A percentile compares a stretch with the other conserved stretches of the same genome.
These are phyloP conservation scores for Persicaria maculosa DNA, from an alignment of 148 eudicot species.

Conservation along the genomic window DNA sequence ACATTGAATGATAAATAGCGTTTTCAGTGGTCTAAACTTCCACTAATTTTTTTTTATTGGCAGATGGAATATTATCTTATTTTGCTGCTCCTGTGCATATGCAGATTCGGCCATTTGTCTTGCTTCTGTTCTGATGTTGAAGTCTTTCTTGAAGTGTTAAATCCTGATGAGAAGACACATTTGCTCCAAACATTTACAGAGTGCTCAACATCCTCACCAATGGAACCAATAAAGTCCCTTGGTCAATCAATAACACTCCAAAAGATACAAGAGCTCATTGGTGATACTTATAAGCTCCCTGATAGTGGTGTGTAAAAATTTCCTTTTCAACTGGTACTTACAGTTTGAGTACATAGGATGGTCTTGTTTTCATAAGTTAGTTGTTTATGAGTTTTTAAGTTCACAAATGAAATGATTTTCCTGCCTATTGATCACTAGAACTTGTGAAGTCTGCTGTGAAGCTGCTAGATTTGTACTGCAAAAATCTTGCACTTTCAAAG, in stretches of 20 bases:
- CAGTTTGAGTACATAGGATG: neutral
- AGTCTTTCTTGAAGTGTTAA: conserved; percentile 55
- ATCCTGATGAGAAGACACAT: conserved; percentile 33
- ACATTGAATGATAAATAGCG: neutral
- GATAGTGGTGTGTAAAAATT: conserved; percentile 34
- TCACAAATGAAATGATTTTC: neutral
- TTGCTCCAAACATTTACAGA: conserved; percentile 50
- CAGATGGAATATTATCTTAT: neutral
- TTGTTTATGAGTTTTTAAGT: neutral
- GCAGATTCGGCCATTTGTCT: conserved; percentile 88
- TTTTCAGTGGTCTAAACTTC: neutral
- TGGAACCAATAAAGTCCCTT: conserved; percentile 39
- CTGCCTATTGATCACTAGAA: conserved; percentile 34
- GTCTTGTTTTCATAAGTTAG: neutral
- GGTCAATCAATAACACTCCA: conserved; percentile 54
- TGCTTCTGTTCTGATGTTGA: conserved; percentile 85
- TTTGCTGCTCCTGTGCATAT: neutral
- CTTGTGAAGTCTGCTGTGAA: conserved; percentile 48
- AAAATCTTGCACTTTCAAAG: conserved; percentile 77
- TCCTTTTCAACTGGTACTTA: conserved; percentile 12
- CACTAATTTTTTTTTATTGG: neutral
- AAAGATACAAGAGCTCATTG: conserved; percentile 51
- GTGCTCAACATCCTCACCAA: conserved; percentile 27
- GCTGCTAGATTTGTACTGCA: conserved; percentile 61
- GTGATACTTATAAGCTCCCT: conserved; percentile 40